Conservation (phyloP, 495 filamentous ascomycete genomes). For the Glutinoglossum americanum region DNA sequence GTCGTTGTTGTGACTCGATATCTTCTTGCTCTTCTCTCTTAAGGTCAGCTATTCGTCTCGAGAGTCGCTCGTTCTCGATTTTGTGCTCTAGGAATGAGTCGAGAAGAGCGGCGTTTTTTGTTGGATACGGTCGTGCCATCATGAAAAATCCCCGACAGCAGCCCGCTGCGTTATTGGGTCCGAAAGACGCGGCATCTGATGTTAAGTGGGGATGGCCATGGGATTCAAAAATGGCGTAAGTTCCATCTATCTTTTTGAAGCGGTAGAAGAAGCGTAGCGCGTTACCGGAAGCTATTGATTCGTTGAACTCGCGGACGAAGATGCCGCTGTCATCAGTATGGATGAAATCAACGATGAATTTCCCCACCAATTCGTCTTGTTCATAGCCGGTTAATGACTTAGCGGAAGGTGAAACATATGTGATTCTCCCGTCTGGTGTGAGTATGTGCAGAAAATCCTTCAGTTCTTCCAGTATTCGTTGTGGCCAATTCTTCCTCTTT, state of each 20-base stretch:
- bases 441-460: slow-evolving; percentile 78
- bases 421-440: slow-evolving; percentile 59
- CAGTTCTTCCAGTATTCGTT: slow-evolving; percentile 73
- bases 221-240: slow-evolving; percentile 64
- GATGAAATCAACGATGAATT: slow-evolving; percentile 56
- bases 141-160: slow-evolving; percentile 84
- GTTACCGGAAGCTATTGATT: slow-evolving; percentile 65
- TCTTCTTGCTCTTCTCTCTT: slow-evolving; percentile 75
- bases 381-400: slow-evolving; percentile 59
- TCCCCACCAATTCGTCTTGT: slow-evolving; percentile 44
- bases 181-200: slow-evolving; percentile 34
- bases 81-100: slow-evolving; percentile 96
- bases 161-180: slow-evolving; percentile 36
- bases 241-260: slow-evolving; percentile 52
- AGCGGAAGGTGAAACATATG: slow-evolving; percentile 65
- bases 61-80: slow-evolving; percentile 82
- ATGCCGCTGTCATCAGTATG: slow-evolving; percentile 75
- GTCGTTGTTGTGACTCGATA: slow-evolving; percentile 25
- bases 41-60: slow-evolving; percentile 64
- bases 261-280: slow-evolving; percentile 77
- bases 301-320: slow-evolving; percentile 76
- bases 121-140: slow-evolving; percentile 81
- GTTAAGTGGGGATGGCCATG: slow-evolving; percentile 82
- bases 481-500: slow-evolving; percentile 73
- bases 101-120: slow-evolving; percentile 59